Conservation (phyloP, 1,139 yeast species). For the Spathaspora sp. region DNA sequence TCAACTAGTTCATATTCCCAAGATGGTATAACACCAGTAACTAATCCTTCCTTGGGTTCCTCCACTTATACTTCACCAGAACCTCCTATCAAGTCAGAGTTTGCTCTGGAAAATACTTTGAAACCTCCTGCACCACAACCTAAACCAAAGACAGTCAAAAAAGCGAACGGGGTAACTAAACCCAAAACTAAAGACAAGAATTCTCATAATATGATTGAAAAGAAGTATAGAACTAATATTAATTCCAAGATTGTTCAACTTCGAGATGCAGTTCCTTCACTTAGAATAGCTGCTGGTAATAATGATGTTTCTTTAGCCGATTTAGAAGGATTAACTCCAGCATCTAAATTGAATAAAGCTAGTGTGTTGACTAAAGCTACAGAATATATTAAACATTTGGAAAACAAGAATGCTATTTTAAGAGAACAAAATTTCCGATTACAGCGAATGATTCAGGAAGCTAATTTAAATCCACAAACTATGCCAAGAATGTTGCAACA, state of each 20-base stretch:
- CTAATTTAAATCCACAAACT: constrained; percentile 20
- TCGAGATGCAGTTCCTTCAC: constrained; percentile 73
- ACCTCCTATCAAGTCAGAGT: constrained; percentile 12
- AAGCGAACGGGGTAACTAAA: constrained; percentile 26
- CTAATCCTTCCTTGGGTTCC: constrained; percentile 25
- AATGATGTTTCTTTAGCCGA: constrained; percentile 45
- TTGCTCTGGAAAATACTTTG: neutral
- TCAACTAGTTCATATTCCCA: constrained; percentile 12
- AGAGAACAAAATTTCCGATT: constrained; percentile 54
- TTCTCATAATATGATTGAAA: constrained; percentile 80
- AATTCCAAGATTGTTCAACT: constrained; percentile 70
- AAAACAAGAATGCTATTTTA: constrained; percentile 60
- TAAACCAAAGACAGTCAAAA: constrained; percentile 9
- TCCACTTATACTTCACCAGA: constrained; percentile 39
- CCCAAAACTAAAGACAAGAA: constrained; percentile 53
- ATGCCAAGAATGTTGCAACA: constrained; percentile 6
- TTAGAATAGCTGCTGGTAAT: constrained; percentile 47
- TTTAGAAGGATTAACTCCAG: constrained; percentile 86
- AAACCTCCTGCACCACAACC: neutral
- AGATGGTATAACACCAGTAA: constrained; percentile 22
- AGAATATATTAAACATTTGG: constrained; percentile 84
- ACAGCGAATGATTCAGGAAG: constrained; percentile 36
- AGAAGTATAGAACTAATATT: constrained; percentile 74
- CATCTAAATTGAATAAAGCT: constrained; percentile 83
- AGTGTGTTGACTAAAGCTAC: constrained; percentile 86